A percentile compares a stretch with the other conserved stretches of the same genome.
These are phyloP conservation scores for Fusarium liriodendri DNA, from an alignment of 2,329 filamentous ascomycete species.

Conservation along the genomic window DNA sequence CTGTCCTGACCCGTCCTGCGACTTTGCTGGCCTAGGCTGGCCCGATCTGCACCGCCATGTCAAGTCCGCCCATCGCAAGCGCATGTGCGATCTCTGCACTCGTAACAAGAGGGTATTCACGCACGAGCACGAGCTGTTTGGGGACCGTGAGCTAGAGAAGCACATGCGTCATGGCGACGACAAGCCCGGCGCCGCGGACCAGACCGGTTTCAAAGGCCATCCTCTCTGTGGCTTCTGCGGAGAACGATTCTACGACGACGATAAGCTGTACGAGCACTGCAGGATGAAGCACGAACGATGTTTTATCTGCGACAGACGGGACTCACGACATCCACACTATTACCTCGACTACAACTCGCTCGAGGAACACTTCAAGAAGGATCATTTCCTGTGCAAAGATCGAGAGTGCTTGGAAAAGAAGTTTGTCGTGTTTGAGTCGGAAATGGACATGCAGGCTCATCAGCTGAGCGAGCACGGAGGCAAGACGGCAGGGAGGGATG, in stretches of 20 bases:
- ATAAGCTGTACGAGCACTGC: constrained; percentile 94
- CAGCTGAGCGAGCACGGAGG: constrained; percentile 87
- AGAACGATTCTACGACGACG: constrained; percentile 92
- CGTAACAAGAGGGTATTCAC: constrained; percentile 98
- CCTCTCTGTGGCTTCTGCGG: constrained; percentile 94
- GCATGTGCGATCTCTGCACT: constrained; percentile 91
- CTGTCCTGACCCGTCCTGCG: constrained; percentile 84
- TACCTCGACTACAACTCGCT: constrained; percentile 89
- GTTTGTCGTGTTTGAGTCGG: constrained; percentile 94
- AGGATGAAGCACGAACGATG: constrained; percentile 94
- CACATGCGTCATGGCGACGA: constrained; percentile 95
- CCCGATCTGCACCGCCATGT: constrained; percentile 78
- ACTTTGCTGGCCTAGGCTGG: constrained; percentile 81
- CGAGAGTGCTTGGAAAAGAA: constrained; percentile 95
- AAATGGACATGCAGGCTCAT: constrained; percentile 95
- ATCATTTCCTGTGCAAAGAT: constrained; percentile 88
- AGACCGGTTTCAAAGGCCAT: constrained; percentile 96
- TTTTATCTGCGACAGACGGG: constrained; percentile 86
- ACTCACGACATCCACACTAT: constrained; percentile 83
- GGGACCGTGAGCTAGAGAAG: constrained; percentile 80
- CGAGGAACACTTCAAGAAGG: constrained; percentile 86
- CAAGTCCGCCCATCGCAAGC: constrained; percentile 82
- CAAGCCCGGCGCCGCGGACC: constrained; percentile 86
- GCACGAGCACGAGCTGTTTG: constrained; percentile 95
- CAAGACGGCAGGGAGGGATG: constrained; percentile 86